These are phyloP conservation scores for Aristolochia californica DNA, from an alignment of 164 flowering plant species.

Conservation along the genomic window DNA sequence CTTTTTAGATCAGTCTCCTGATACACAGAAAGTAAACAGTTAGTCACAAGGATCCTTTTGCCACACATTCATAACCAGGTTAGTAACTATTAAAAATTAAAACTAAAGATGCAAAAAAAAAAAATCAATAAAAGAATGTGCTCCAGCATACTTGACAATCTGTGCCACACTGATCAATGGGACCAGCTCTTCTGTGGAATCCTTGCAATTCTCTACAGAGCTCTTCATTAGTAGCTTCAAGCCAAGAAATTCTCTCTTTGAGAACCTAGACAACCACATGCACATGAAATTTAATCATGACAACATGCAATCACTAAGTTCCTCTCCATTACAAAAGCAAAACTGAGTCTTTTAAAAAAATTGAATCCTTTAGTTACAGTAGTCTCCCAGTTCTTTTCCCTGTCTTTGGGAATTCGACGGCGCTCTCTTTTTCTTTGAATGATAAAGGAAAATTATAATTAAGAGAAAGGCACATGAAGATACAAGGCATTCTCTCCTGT, in stretches of 20 bases:
- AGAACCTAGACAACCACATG: slow-evolving; percentile 40
- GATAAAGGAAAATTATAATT: no score
- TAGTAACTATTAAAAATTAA: not conserved
- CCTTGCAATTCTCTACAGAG: slow-evolving; percentile 77
- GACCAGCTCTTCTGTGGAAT: slow-evolving; percentile 45
- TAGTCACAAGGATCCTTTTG: not conserved
- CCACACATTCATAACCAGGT: not conserved
- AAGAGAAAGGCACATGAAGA: no score
- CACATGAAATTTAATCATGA: not conserved
- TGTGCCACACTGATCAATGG: slow-evolving; percentile 36
- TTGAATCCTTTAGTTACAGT: no score
- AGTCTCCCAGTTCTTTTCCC: no score
- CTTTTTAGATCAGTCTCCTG: slow-evolving; percentile 75
- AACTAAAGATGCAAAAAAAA: not conserved
- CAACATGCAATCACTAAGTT: no score
- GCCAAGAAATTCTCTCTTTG: slow-evolving; percentile 87
- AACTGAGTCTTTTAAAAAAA: no score
- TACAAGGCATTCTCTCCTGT: no score
- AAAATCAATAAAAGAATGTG: not conserved
- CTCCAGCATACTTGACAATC: slow-evolving; percentile 36
- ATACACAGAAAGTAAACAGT: slow-evolving; percentile 7
- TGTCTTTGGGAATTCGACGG: no score
- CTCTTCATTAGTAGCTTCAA: slow-evolving; percentile 84
- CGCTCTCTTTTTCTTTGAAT: no score
- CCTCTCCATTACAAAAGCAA: no score